phyloP scores from a whole-genome alignment of 352 stramenopile species.

The Peronospora destructor region DNA sequence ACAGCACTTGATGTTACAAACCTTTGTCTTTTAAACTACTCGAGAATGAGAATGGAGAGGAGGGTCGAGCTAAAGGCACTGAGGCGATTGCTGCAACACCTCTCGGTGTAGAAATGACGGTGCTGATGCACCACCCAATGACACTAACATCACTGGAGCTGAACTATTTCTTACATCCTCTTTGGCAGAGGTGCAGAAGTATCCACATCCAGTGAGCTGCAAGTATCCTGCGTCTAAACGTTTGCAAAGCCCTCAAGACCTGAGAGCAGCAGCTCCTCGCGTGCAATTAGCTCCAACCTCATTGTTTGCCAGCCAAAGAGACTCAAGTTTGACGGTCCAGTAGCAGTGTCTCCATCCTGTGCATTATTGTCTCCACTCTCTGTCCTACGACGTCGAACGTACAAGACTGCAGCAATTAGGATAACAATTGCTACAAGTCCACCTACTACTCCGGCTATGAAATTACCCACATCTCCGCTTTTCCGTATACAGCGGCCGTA shows the following conservation, averaged over 20 bases:
- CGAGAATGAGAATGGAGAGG: background rate
- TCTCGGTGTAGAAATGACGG: constrained; percentile 25
- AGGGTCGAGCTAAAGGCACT: constrained; percentile 14
- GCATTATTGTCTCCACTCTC: constrained; percentile 5
- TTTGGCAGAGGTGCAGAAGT: constrained; percentile 27
- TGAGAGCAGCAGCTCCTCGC: constrained; percentile 38
- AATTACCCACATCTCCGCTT: constrained; percentile 11
- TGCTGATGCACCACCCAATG: constrained; percentile 34
- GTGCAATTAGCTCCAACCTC: constrained; percentile 39
- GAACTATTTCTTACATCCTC: constrained; percentile 32
- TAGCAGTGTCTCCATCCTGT: no score
- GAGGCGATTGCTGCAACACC: constrained; percentile 5
- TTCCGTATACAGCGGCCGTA: constrained; percentile 40
- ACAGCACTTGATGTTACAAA: no score
- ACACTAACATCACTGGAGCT: constrained; percentile 25
- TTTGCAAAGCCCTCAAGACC: constrained; percentile 42
- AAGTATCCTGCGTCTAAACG: constrained; percentile 36
- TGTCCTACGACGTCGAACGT: constrained; percentile 10
- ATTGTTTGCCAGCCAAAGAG: constrained; percentile 48
- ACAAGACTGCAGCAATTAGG: constrained; percentile 27
- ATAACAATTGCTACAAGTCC: constrained; percentile 29
- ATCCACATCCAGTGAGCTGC: no score
- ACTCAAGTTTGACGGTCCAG: no score
- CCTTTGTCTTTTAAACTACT: no score
- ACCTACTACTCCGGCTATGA: constrained; percentile 26